Base-by-base conservation (phyloP, 2,329 filamentous ascomycete species). In the Nothopassalora personata region DNA sequence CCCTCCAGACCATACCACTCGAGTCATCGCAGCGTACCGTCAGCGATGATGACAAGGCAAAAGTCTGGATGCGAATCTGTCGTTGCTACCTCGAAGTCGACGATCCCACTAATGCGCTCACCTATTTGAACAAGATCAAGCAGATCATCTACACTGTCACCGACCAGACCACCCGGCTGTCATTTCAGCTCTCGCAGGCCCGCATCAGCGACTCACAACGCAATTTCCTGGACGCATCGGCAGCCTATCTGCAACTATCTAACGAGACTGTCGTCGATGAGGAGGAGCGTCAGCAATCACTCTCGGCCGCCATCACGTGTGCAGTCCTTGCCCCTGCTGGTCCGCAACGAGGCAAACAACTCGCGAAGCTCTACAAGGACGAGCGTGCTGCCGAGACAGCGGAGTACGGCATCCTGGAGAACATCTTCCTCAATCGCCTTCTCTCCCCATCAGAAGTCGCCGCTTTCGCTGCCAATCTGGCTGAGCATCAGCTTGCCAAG, bases 1-100 rank as follows among this genome's bases (percentile, higher is more conserved):
- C 84, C 9, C 83, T 99, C 6, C 85, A 90, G 69, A 87, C 87
- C 39, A 96, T 97, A 67, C 89, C 91, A 34, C 86, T 97, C 50
- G 93, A 99, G 72, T 88, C 85, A 58, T 92, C 91, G 1, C 91
- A 96, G 77, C 87, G 93, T 52, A 86, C 89, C 58, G 86, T 97
- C 36, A 85, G 86, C 30, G 87, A 91, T 71, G 85, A 90, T 68
- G 89, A 93, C 66, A 92, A 91, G 75, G 90, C 91, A 8, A 81
- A 82, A 56, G 84, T 94, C 56, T 97, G 93, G 90, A 88, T 97
- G 67, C 89, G 93, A 60, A 96, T 99, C 71, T 91, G 95, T 71
- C 86, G 94, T 62, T 89, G 95, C 79, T 95, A 94, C 73, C 84
- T 99, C 62, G 93, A 99, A 77, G 90, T 92, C 51, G 93, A 96